Evolutionary conservation across 768 basidiomycete species (phyloP).

Genomic region (Lactarius hengduanensis): DNA sequence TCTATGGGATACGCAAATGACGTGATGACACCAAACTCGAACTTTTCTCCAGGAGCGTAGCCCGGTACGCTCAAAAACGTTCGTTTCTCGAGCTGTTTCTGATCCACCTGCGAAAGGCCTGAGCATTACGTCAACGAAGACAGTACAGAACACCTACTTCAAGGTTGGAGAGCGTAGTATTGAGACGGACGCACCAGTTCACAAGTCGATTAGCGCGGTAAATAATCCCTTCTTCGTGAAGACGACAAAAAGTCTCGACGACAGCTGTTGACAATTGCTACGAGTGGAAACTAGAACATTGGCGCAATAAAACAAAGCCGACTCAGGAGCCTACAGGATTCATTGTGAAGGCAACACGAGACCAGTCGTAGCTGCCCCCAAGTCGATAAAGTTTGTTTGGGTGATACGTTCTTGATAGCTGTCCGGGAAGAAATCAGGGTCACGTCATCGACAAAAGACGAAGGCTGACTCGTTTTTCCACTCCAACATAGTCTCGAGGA

Average conservation of each 20-base stretch:
- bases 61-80: constrained; percentile 90
- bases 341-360: constrained; percentile 94
- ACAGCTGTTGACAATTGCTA: constrained; percentile 79
- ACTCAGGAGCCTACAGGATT: constrained; percentile 55
- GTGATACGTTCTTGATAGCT: constrained; percentile 95
- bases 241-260: constrained; percentile 79
- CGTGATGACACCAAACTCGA: constrained; percentile 76
- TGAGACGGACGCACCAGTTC: constrained; percentile 96
- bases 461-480: constrained; percentile 92
- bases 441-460: neutral
- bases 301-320: neutral
- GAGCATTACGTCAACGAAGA: neutral
- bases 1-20: constrained; percentile 96
- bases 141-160: constrained; percentile 54
- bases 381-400: constrained; percentile 80
- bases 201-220: constrained; percentile 83
- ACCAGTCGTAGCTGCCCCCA: constrained; percentile 95
- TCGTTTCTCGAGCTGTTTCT: constrained; percentile 80
- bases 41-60: constrained; percentile 91
- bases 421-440: neutral
- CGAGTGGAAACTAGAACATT: constrained; percentile 14
- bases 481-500: constrained; percentile 50
- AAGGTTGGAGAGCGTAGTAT: constrained; percentile 93
- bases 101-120: constrained; percentile 65
- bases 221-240: constrained; percentile 89